Conservation (phyloP, 495 filamentous ascomycete genomes). For the Talaromyces borbonicus region DNA sequence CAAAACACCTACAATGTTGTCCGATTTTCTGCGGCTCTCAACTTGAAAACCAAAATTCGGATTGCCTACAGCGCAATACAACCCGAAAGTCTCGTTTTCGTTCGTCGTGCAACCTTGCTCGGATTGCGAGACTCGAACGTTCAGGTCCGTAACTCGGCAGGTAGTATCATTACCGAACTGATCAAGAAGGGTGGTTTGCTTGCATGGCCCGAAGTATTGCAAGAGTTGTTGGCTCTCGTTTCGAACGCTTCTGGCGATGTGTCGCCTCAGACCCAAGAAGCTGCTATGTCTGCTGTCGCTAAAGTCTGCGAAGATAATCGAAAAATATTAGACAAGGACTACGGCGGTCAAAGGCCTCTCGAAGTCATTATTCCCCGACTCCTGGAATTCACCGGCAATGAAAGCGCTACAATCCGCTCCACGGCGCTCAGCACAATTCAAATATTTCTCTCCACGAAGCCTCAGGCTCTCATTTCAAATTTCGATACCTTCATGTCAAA, state of each 20-base stretch:
- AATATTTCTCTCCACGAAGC: slow-evolving; percentile 75
- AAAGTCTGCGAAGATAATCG: slow-evolving; percentile 98
- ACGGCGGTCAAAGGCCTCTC: slow-evolving; percentile 75
- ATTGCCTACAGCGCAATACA: slow-evolving; percentile 60
- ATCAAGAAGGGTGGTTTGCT: slow-evolving; percentile 75
- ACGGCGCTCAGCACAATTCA: slow-evolving; percentile 78
- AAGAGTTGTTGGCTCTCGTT: slow-evolving; percentile 67
- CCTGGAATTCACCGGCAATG: slow-evolving; percentile 70
- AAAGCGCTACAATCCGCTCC: slow-evolving; percentile 62
- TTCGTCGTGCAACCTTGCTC: slow-evolving; percentile 66
- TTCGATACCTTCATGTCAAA: slow-evolving; percentile 73
- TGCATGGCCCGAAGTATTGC: slow-evolving; percentile 83
- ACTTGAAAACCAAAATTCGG: slow-evolving; percentile 89
- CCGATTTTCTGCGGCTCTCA: slow-evolving; percentile 77
- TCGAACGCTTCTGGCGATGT: slow-evolving; percentile 60
- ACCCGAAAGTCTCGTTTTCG: slow-evolving; percentile 55
- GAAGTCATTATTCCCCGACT: slow-evolving; percentile 86
- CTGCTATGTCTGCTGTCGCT: slow-evolving; percentile 80
- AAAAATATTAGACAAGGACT: slow-evolving; percentile 74
- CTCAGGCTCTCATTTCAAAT: slow-evolving; percentile 62
- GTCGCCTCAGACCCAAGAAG: slow-evolving; percentile 68
- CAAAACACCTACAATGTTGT: slow-evolving; percentile 58
- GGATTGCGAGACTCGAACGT: slow-evolving; percentile 71
- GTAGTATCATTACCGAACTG: slow-evolving; percentile 93
- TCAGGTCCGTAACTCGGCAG: slow-evolving; percentile 80